A percentile compares a stretch with the other conserved stretches of the same genome.
phyloP scores from a whole-genome alignment of 495 filamentous ascomycete species.

The Tuber brumale region DNA sequence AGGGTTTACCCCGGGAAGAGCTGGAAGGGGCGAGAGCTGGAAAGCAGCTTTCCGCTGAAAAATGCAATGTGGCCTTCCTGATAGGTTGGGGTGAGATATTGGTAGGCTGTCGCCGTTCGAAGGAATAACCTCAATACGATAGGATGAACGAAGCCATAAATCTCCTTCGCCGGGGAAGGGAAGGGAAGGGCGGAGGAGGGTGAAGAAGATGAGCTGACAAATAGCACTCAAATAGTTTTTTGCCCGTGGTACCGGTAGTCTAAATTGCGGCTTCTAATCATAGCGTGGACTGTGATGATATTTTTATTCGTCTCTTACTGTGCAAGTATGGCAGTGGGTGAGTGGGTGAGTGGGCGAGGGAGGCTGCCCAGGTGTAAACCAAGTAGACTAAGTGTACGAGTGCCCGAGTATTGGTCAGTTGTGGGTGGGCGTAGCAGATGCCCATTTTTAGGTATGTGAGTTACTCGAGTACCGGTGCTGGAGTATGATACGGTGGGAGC shows the following conservation, averaged over 20 bases:
- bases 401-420: not conserved
- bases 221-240: not conserved
- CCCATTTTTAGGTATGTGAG: not conserved
- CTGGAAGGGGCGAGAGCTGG: constrained; percentile 18
- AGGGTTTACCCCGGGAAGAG: constrained; percentile 18
- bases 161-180: not conserved
- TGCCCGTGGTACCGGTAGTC: not conserved
- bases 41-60: constrained; percentile 19
- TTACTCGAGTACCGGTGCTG: not conserved
- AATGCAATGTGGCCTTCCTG: constrained; percentile 6
- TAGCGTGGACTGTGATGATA: not conserved
- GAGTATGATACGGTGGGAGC: not conserved
- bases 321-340: not conserved
- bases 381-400: not conserved
- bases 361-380: not conserved
- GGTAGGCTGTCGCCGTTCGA: not conserved
- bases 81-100: not conserved
- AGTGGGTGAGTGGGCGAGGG: not conserved
- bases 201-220: constrained; percentile 23
- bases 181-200: not conserved
- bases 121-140: not conserved
- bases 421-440: not conserved
- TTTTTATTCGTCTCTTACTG: not conserved
- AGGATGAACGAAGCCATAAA: not conserved
- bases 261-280: constrained; percentile 1